Conservation (phyloP, 768 basidiomycete species). For the Lactarius quietus region DNA sequence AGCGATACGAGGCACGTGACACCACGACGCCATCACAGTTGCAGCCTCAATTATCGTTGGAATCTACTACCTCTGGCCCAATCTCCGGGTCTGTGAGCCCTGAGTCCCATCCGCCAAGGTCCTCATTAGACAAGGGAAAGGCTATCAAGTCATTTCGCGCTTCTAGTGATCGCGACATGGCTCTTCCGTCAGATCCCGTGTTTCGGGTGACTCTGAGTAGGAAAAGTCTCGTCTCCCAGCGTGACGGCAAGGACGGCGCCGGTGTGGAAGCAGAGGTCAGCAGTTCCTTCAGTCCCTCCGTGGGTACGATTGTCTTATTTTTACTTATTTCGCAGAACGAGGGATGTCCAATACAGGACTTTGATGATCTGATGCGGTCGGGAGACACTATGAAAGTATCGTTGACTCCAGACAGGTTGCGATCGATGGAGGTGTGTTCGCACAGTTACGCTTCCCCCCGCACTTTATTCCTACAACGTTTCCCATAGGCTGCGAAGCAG, state of each 20-base stretch:
- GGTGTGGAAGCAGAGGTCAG: conserved; percentile 29
- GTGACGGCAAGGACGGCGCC: conserved; percentile 13
- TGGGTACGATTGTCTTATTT: conserved; percentile 7
- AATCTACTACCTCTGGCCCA: conserved; percentile 35
- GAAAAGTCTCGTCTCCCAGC: conserved; percentile 9
- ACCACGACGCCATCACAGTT: conserved; percentile 26
- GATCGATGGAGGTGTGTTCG: conserved; percentile 77
- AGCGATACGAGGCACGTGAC: conserved; percentile 17
- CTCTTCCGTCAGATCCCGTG: conserved; percentile 25
- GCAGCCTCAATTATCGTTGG: conserved; percentile 39
- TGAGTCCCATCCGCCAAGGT: conserved; percentile 38
- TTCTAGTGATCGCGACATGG: conserved; percentile 37
- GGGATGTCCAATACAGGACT: conserved; percentile 58
- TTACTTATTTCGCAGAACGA: conserved; percentile 17
- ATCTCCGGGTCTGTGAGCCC: conserved; percentile 22
- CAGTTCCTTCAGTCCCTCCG: conserved; percentile 5
- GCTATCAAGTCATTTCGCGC: conserved; percentile 57
- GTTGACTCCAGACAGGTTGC: conserved; percentile 89
- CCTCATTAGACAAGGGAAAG: conserved; percentile 61
- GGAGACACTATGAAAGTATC: conserved; percentile 93
- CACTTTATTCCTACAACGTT: neutral
- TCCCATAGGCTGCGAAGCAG: conserved; percentile 11
- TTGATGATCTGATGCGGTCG: conserved; percentile 90
- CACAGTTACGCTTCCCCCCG: conserved; percentile 32
- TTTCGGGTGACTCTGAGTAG: conserved; percentile 29